Base-by-base conservation (phyloP, 495 filamentous ascomycete genomes). In the Tetracladium setigerum region DNA sequence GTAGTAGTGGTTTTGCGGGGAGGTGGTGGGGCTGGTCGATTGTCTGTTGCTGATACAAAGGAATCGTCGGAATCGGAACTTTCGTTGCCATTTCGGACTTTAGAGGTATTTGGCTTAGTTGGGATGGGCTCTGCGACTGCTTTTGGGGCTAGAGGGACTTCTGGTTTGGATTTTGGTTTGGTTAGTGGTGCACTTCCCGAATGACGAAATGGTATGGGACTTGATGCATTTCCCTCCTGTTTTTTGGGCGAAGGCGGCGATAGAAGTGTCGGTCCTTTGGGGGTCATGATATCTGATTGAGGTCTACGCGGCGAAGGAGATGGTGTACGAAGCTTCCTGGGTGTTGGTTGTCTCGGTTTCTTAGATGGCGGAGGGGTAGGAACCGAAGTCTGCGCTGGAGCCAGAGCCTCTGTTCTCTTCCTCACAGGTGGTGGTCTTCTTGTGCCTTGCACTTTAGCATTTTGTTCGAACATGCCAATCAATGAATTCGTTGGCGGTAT, bases 391-490 rank as follows among this genome's bases (percentile, higher is more conserved):
- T 32, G 17, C 18, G 19, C 5, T 2, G 41, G 10, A 31, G 50
- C 43, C 8, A 38, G 38, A 34, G 27, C 36, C 16, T 7, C 38
- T 41, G 52, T 44, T 44, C 44, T 59, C 51, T 57, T 71, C 62
- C 70, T 73, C n/a, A 65, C 59, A 9, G 66, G 60, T 22, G 66
- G 61, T 40, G 51, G 52, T 45, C 62, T 52, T 31, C 58, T 57
- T 45, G 37, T 36, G 33, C 46, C 63, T 54, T 54, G 5, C 12
- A 35, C 48, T 13, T 38, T 45, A 33, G 46, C 39, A 34, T 52
- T 54, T 36, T 56, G 56, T 62, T 86, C 82, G 52, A 83, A 86
- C 51, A 84, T 64, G 13, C 71, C 68, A 40, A 84, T 75, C 15
- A 84, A 63, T 8, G 77, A 69, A 14, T 67, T 77, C 0, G 80